These are phyloP conservation scores for Pyrus hybrid DNA, from an alignment of 331 rosid species.

Conservation along the genomic window DNA sequence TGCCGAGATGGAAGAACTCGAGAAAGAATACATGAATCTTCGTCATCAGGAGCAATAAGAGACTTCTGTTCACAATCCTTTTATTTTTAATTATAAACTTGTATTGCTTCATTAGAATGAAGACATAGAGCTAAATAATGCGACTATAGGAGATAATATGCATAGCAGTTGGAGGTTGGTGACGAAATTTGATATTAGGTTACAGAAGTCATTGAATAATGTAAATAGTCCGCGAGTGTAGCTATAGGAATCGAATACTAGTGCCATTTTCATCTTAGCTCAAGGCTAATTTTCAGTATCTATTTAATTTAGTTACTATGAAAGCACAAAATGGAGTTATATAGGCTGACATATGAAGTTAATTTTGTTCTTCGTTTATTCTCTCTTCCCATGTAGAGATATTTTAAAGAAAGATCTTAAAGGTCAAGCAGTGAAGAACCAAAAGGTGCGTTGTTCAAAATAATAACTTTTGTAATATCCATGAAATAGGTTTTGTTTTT, in stretches of 20 bases:
- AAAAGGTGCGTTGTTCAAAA: conserved; percentile 45
- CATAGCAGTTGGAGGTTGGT: not conserved
- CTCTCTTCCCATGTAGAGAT: no score
- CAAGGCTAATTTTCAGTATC: not conserved
- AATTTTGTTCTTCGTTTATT: not conserved
- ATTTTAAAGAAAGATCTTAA: conserved; percentile 70
- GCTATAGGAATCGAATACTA: no score
- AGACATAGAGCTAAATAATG: no score
- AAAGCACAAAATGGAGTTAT: not conserved
- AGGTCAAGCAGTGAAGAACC: conserved; percentile 77
- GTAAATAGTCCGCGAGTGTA: no score
- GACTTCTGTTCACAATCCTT: no score
- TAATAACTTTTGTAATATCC: not conserved
- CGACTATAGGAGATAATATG: no score
- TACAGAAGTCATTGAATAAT: not conserved
- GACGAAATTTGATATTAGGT: no score
- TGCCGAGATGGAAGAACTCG: no score
- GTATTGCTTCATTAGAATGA: not conserved
- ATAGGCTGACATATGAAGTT: not conserved
- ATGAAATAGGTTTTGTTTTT: not conserved
- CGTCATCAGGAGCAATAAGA: no score
- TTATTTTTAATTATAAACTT: not conserved
- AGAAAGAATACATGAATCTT: no score
- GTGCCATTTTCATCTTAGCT: not conserved
- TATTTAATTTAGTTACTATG: not conserved